Evolutionary conservation across 179 eudicot species (phyloP), one percentile per base, ranked within the genome.

Genomic region (Heliamphora ciliata): DNA sequence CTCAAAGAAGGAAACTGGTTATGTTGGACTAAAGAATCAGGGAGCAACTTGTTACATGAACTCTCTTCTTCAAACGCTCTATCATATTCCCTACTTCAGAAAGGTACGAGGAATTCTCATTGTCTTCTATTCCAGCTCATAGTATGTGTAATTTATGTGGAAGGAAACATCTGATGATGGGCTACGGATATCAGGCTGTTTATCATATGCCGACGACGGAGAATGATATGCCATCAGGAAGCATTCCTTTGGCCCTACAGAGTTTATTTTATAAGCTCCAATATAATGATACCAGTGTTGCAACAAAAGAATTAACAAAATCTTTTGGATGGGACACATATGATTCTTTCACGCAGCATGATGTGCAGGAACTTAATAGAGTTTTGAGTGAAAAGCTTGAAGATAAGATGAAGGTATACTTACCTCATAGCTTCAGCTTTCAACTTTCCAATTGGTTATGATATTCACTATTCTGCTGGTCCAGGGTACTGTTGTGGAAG

Each of bases 31-130:
- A 2, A 94, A 94, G 83, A 94, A 94, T 83, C 98, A 94, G 86
- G 98, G 98, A 82, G 97, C 98, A 50, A 94, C 98, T 46, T 93
- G 98, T 82, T 94, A 94, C 82, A 91, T 93, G 96, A 93, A 93
- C 84, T 91, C 94, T 79, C 93, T 93, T 74, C 91, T 93, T 64
- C 97, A 94, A 83, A 94, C 98, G 50, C 72, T 90, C 68, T 94
- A 91, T 85, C 98, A 94, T 88, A 91, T 94, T 88, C 92, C 97
- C 64, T 93, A 94, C 70, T 94, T 94, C 80, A 89, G 95, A 90
- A 94, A 94, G 97, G 98, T 94, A 31, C 40, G 40, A 31, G 40
- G 40, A 31, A 31, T 31, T 31, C 40, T 31, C 40, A 31, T 81
- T 63, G 86, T 40, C n/a, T 67, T 75, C 46, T 63, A 60, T 81